Base-by-base conservation (phyloP, 805 yeast species). In the Ogataea philodendri region DNA sequence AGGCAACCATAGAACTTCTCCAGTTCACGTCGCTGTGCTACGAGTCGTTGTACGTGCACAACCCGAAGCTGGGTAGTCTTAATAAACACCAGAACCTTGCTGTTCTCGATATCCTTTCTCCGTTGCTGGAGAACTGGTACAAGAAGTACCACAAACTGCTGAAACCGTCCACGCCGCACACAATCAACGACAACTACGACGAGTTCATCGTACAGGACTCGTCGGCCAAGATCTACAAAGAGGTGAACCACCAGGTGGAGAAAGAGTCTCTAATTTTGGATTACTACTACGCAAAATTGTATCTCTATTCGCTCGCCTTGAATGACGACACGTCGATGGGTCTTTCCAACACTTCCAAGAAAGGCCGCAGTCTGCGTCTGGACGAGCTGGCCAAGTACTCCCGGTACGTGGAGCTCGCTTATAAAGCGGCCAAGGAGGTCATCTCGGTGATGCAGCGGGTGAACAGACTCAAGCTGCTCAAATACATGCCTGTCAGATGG, bases 401-500 rank as follows among this genome's bases (percentile, higher is more conserved):
- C 2, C 74, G 79, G 48, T 88, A 81, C 60, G 84, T 87, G 16
- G 88, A 80, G 42, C 67, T 79, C 37, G 97, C 96, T 0, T 85
- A 81, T 47, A 76, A 69, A 40, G 82, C 97, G 0, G 96, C 96
- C 1, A 79, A 80, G 49, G 94, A 84, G 54, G 74, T 85, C 49
- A 62, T 89, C 17, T 69, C 73, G 15, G 81, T 83, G 4, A 84
- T 89, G 4, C 76, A 75, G 37, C 62, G 93, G 24, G 78, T 87
- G 5, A 85, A 81, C 49, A 69, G 69, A 43, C 61, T 82, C 40
- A 75, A 72, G 40, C 62, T 81, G 67, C 62, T 87, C 35, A 68
- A 78, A 39, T 82, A 71, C 53, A 86, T 88, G 80, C 96, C 97
- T 1, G 88, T 87, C n/a, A 67, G 96, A 44, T 88, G 96, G 95